Conservation (phyloP, 495 filamentous ascomycete species). For the Oidiodendron maius region DNA sequence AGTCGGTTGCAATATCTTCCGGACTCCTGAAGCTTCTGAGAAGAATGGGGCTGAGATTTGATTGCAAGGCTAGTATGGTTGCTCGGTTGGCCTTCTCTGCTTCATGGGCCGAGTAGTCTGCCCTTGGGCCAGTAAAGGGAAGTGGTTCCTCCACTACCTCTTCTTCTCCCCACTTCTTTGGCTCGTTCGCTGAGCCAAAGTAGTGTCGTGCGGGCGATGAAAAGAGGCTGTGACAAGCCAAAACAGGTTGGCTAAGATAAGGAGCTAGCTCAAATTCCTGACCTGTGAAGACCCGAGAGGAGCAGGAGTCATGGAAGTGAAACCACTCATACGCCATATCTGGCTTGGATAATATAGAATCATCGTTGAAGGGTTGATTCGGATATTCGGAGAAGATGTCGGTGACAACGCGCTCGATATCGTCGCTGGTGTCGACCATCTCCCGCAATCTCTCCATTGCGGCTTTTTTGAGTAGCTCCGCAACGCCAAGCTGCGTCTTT, state of each 20-base stretch:
- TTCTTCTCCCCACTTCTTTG: conserved; percentile 41
- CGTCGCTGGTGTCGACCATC: conserved; percentile 83
- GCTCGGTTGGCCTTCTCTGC: conserved; percentile 59
- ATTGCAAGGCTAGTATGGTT: conserved; percentile 44
- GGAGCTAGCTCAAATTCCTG: conserved; percentile 87
- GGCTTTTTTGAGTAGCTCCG: conserved; percentile 67
- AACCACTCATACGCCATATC: conserved; percentile 88
- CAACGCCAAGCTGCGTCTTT: conserved; percentile 53
- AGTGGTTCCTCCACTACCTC: conserved; percentile 47
- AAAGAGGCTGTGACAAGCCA: conserved; percentile 92
- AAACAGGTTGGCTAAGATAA: conserved; percentile 77
- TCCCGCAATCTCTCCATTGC: conserved; percentile 77
- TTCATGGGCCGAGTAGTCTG: conserved; percentile 75
- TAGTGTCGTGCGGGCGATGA: conserved; percentile 45
- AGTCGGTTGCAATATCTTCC: conserved; percentile 68
- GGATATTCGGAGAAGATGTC: conserved; percentile 79
- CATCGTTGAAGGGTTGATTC: conserved; percentile 83
- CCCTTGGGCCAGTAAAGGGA: conserved; percentile 74
- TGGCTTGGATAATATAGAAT: conserved; percentile 84
- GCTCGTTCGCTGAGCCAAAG: conserved; percentile 28
- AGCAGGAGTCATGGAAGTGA: conserved; percentile 82
- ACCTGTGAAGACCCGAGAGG: conserved; percentile 60
- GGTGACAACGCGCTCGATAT: conserved; percentile 77
- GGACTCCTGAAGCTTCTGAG: conserved; percentile 69
- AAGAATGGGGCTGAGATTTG: conserved; percentile 54